Evolutionary conservation across 73 alveolate genomes (phyloP).

Genomic region (Paramecium caudatum): DNA sequence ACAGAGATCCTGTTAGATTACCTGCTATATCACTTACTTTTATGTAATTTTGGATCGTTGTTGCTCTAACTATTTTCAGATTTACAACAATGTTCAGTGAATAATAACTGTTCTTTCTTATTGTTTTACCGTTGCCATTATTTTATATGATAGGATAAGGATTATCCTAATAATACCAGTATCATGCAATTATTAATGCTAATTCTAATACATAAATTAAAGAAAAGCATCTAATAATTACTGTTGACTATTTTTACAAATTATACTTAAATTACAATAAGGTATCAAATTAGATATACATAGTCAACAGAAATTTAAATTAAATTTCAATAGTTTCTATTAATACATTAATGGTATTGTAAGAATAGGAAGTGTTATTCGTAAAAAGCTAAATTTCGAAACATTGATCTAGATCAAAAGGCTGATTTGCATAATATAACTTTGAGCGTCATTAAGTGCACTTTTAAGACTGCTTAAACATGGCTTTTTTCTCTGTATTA

Average conservation of each 20-base stretch:
- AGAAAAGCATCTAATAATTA: slow-evolving; percentile 47
- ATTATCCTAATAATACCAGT: background rate
- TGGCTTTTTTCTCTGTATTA: slow-evolving; percentile 58
- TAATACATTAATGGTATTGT: background rate
- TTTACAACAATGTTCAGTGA: background rate
- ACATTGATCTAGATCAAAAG: background rate
- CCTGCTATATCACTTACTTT: slow-evolving; percentile 41
- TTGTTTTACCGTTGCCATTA: background rate
- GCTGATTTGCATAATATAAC: slow-evolving; percentile 10
- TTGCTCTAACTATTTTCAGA: background rate
- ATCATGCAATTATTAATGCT: background rate
- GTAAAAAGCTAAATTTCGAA: background rate
- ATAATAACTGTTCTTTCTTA: background rate
- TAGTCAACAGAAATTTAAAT: slow-evolving; percentile 9
- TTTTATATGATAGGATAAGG: slow-evolving; percentile 2
- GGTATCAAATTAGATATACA: background rate
- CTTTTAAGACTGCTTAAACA: slow-evolving; percentile 18
- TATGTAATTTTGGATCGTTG: slow-evolving; percentile 39
- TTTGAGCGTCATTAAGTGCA: slow-evolving; percentile 38
- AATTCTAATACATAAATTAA: slow-evolving; percentile 7
- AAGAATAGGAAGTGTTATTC: slow-evolving; percentile 50
- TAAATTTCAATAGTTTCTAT: background rate
- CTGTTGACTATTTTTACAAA: slow-evolving; percentile 44
- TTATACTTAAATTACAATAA: slow-evolving; percentile 1
- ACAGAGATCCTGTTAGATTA: slow-evolving; percentile 57